Base-by-base conservation (phyloP, 2,329 filamentous ascomycete species). In the Atkinsonella hypoxylon region DNA sequence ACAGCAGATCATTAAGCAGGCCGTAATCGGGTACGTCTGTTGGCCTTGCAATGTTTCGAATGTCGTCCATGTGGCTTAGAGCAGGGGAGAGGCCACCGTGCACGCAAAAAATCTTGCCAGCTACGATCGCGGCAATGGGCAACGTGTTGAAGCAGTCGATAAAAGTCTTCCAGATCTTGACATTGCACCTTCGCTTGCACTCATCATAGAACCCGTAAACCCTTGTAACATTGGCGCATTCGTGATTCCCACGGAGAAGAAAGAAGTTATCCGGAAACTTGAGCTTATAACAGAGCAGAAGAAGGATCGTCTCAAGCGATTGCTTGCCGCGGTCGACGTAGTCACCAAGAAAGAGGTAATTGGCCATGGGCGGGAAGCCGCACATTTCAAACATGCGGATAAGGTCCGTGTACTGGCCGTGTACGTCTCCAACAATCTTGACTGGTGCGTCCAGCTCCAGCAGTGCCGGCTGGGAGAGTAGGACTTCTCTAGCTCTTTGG, bases 331-430 rank as follows among this genome's bases (percentile, higher is more conserved):
- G 83, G 66, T 97, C 91, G 62, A 97, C 91, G 64, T 97, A 97
- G 67, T 97, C 91, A 48, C 91, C 91, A 4, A 97, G 75, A 69
- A 96, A 97, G 47, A 97, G 77, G 64, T 89, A 97, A 71, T 97
- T 97, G 39, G 89, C 81, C 55, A 80, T 85, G 2, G 91, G 91
- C 8, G 91, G 91, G 62, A 96, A 97, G 5, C 91, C 91, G 64
- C 91, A 96, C 90, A 96, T 96, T 67, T 97, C 91, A 62, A 97
- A 97, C 79, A 97, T 88, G 56, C 91, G 83, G 61, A 97, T 94
- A 48, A 97, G 73, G 67, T 97, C 91, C 11, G 89, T 95, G 67
- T 95, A 97, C 68, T 97, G 91, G 47, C 91, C 91, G 65, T 97
- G 91, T 13, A 97, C 89, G 64, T 97, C 91, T 47, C 91, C 91